Base-by-base conservation (phyloP, 257 asterid genomes). In the Solanum bukasovii region DNA sequence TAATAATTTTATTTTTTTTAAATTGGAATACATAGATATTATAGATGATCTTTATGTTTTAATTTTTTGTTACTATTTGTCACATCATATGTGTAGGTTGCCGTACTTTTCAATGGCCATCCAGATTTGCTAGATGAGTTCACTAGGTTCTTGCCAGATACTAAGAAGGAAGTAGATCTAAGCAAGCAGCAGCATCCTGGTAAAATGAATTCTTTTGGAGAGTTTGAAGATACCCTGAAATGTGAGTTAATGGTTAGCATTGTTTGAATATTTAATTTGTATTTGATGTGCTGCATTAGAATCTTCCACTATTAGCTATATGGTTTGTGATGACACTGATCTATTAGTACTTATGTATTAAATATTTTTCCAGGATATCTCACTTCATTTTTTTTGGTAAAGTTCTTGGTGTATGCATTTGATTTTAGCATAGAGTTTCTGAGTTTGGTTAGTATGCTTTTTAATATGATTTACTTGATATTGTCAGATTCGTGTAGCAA, bases 121-220 rank as follows among this genome's bases (percentile, higher is more conserved):
- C 94, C 95, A 33, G 99, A 97, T 92, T 98, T 97, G 89, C 96
- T 95, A 44, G 98, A 93, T 12, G 98, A 96, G 93, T 96, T 97
- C 91, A 94, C 96, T 68, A 94, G 96, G 91, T 96, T 95, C 91
- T 87, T 97, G 87, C 98, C 99, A 6, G 93, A 94, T 92, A 87
- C 92, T 88, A 98, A 93, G 89, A 94, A 90, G 87, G 91, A 93
- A 89, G 95, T 94, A 87, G 98, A 95, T 52, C 81, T 89, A 87
- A 89, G 89, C 93, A 90, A 91, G 92, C 95, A 92, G 87, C 93
- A 93, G n/a, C 93, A 87, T 88, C 68, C 94, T 79, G 98, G 94
- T 44, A 96, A 96, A 91, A 92, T 89, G 88, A 97, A 94, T 89
- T 87, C 94, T 88, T 91, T 92, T 79, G 92, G 89, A 73, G 94